Percentiles rank a stretch among this genome's conserved stretches.
Evolutionary conservation across 352 stramenopile species (phyloP).

Genomic region (Globisporangium radiosum): DNA sequence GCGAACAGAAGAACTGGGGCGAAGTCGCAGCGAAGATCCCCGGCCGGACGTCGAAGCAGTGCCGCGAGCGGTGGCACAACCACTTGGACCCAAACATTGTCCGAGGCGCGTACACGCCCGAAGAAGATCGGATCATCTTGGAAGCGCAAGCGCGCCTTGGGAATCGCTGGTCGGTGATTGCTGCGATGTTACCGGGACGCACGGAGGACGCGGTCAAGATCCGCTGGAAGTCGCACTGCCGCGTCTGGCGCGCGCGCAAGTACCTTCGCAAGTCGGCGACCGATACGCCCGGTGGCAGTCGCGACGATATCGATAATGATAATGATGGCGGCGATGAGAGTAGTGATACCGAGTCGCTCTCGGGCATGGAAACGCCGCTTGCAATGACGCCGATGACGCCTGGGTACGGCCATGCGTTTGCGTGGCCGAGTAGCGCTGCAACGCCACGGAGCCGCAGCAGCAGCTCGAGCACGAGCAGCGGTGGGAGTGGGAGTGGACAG

Average conservation of each 20-base stretch:
- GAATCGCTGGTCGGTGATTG: constrained; percentile 89
- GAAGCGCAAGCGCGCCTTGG: constrained; percentile 79
- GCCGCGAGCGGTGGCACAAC: constrained; percentile 88
- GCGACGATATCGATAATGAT: neutral
- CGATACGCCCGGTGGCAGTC: constrained; percentile 5
- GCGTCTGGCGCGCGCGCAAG: constrained; percentile 74
- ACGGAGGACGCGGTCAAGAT: constrained; percentile 92
- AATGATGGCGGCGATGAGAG: constrained; percentile 1
- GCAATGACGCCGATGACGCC: constrained; percentile 16
- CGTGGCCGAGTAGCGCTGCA: constrained; percentile 5
- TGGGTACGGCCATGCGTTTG: constrained; percentile 8
- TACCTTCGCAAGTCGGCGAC: constrained; percentile 61
- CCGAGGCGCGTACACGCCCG: constrained; percentile 79
- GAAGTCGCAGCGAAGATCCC: constrained; percentile 83
- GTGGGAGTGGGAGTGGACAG: neutral
- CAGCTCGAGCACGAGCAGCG: neutral
- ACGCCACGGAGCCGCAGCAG: constrained; percentile 1
- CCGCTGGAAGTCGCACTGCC: constrained; percentile 88
- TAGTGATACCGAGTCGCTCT: constrained; percentile 15
- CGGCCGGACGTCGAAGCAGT: constrained; percentile 86
- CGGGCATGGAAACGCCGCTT: constrained; percentile 15
- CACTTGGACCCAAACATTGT: constrained; percentile 86
- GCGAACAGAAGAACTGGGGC: constrained; percentile 87
- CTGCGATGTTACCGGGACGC: constrained; percentile 76
- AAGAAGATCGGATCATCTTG: constrained; percentile 87